Conservation (phyloP, 2,329 filamentous ascomycete species). For the Massarina eburnea region DNA sequence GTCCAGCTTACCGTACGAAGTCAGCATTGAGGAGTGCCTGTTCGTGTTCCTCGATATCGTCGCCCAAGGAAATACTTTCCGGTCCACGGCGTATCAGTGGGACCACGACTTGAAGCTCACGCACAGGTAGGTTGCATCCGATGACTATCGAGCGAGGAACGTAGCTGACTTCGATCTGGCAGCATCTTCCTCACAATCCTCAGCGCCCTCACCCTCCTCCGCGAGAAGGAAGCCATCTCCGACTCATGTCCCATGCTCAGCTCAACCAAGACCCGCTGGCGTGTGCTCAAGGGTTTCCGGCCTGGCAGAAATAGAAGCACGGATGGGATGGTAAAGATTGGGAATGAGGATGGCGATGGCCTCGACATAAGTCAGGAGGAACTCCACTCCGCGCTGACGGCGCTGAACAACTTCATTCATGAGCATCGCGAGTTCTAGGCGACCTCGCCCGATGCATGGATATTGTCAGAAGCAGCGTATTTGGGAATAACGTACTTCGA, state of each 20-base stretch:
- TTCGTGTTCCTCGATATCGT: slow-evolving; percentile 43
- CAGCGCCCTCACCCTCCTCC: slow-evolving; percentile 36
- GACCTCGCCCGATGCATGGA: not conserved
- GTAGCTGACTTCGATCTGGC: slow-evolving; percentile 13
- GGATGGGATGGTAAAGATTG: slow-evolving; percentile 36
- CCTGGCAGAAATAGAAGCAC: slow-evolving; percentile 29
- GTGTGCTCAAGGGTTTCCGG: slow-evolving; percentile 32
- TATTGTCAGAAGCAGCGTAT: too few relatives aligned
- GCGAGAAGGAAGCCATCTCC: slow-evolving; percentile 34
- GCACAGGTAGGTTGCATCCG: slow-evolving; percentile 30
- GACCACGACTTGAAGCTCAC: slow-evolving; percentile 39
- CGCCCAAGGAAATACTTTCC: slow-evolving; percentile 41
- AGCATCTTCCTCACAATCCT: slow-evolving; percentile 42
- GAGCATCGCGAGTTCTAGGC: slow-evolving; percentile 32
- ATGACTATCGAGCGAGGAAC: not conserved
- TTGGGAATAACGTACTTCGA: slow-evolving; percentile 12
- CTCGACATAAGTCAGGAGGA: slow-evolving; percentile 37
- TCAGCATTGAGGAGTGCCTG: slow-evolving; percentile 41
- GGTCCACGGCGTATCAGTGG: slow-evolving; percentile 34
- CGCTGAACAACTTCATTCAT: slow-evolving; percentile 43
- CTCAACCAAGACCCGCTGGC: slow-evolving; percentile 35
- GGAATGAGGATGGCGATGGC: slow-evolving; percentile 35
- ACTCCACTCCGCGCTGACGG: slow-evolving; percentile 35
- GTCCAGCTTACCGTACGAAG: slow-evolving; percentile 29
- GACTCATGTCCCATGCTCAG: slow-evolving; percentile 35